Conservation (phyloP, 2,329 filamentous ascomycete species). For the Fusarium sacchari region DNA sequence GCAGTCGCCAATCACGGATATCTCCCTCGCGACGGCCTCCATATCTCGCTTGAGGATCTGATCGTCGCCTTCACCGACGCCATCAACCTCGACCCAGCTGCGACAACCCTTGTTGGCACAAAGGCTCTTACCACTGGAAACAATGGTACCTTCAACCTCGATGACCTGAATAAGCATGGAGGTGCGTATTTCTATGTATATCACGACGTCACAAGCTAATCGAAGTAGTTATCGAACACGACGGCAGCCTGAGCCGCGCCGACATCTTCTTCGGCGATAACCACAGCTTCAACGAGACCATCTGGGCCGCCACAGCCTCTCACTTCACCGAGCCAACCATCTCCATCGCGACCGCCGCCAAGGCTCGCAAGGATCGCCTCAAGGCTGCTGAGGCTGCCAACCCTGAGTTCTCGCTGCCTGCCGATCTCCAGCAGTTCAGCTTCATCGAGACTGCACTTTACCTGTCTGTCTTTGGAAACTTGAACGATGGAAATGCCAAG, state of each 20-base stretch:
- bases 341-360: slow-evolving; percentile 33
- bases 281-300: slow-evolving; percentile 37
- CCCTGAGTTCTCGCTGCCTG: slow-evolving; percentile 22
- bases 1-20: slow-evolving; percentile 39
- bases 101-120: slow-evolving; percentile 32
- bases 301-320: slow-evolving; percentile 26
- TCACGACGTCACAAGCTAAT: neutral
- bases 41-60: slow-evolving; percentile 28
- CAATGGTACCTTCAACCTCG: slow-evolving; percentile 36
- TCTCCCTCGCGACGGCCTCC: slow-evolving; percentile 31
- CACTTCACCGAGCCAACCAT: slow-evolving; percentile 37
- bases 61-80: slow-evolving; percentile 36
- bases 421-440: slow-evolving; percentile 17
- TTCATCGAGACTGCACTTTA: slow-evolving; percentile 39
- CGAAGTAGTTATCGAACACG: slow-evolving; percentile 30
- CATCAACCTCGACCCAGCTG: slow-evolving; percentile 39
- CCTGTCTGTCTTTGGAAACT: slow-evolving; percentile 30
- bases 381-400: slow-evolving; percentile 26
- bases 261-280: slow-evolving; percentile 39
- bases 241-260: slow-evolving; percentile 37
- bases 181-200: neutral
- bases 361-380: slow-evolving; percentile 34
- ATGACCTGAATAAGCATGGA: slow-evolving; percentile 32
- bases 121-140: slow-evolving; percentile 34
- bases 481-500: slow-evolving; percentile 28